phyloP scores from a whole-genome alignment of 164 flowering plant species.

The Aristolochia contorta region DNA sequence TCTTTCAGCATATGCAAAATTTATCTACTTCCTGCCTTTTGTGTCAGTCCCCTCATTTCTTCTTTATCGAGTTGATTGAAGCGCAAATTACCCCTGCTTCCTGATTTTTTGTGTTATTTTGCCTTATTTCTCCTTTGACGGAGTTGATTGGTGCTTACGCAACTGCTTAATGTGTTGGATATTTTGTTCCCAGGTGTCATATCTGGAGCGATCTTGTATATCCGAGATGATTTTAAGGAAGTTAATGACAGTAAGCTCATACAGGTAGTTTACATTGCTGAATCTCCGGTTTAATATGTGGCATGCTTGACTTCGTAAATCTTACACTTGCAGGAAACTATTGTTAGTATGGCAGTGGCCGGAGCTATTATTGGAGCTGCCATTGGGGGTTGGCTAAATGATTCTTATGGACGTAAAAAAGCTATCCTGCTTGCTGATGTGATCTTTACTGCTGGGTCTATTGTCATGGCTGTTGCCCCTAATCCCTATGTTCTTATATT shows the following conservation, averaged over 20 bases:
- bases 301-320: background rate
- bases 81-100: too few relatives aligned
- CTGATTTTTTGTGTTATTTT: background rate
- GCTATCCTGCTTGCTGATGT: constrained; percentile 90
- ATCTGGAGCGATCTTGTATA: constrained; percentile 92
- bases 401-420: constrained; percentile 79
- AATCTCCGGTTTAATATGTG: background rate
- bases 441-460: constrained; percentile 63
- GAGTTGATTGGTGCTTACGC: background rate
- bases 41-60: too few relatives aligned
- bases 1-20: too few relatives aligned
- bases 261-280: constrained; percentile 39
- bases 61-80: too few relatives aligned
- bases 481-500: constrained; percentile 76
- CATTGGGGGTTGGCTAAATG: constrained; percentile 83
- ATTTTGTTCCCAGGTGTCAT: constrained; percentile 68
- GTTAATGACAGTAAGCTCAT: constrained; percentile 63
- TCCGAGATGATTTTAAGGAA: constrained; percentile 76
- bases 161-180: background rate
- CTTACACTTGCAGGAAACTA: constrained; percentile 61
- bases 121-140: background rate
- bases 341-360: constrained; percentile 95
- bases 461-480: constrained; percentile 93
- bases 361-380: constrained; percentile 96
- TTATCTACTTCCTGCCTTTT: too few relatives aligned